Evolutionary conservation across 148 eudicot species (phyloP), one percentile per base, ranked within the genome.

Genomic region (Limonium bicolor): DNA sequence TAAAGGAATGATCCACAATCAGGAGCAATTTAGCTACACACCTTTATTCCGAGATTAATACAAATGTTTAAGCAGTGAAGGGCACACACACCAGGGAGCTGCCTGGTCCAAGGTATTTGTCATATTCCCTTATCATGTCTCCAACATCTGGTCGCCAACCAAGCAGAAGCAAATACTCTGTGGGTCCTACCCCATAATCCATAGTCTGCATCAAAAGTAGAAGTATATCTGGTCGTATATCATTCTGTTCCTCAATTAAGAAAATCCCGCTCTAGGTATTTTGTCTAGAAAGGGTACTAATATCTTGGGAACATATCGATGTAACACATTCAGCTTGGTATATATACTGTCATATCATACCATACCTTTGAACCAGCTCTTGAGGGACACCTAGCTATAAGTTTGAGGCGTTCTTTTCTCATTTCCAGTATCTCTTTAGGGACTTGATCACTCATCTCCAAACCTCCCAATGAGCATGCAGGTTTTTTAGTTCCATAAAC

Each of bases 41-140:
- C 99, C 86, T 84, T 80, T 13, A 85, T 64, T 24, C 93, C 88
- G 34, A 77, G 76, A 61, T 73, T 69, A 50, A 48, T 50, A 57
- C 99, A 90, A 27, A 90, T 65, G 55, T 51, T 84, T 84, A 95
- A 33, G 93, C 93, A 55, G 84, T 72, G 51, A 90, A 92, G 61
- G 84, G 95, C n/a, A 43, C 2, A 39, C 71, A 37, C 80, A 90
- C 99, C 84, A 90, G 28, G 48, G 75, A 69, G 61, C 97, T 90
- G 69, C 95, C 95, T 46, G 99, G 95, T 58, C 99, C 99, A 41
- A 90, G 82, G 67, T 90, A 90, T 36, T 61, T 68, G 55, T 90
- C 93, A 53, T 84, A 84, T 55, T 90, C 99, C 67, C 65, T 62
- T 54, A 90, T 75, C 93, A 90, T 74, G 53, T 84, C 85, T 9